Evolutionary conservation across 1,284 basidiomycete genomes (phyloP).

Genomic region (Tetrapyrgos nigripes): DNA sequence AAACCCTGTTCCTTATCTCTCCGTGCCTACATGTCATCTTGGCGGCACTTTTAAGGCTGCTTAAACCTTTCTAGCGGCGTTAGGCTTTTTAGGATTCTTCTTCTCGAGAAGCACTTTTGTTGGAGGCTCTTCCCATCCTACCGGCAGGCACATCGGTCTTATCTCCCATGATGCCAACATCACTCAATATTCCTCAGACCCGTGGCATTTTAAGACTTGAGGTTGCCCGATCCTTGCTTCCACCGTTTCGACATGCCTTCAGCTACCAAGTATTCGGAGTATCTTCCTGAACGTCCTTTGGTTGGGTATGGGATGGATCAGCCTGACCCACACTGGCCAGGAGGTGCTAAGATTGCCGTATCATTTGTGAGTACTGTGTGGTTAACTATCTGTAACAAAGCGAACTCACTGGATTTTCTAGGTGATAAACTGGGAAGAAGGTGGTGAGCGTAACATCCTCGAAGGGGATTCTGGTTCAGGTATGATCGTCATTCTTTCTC

Average conservation of each 20-base stretch:
- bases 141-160: too few species aligned
- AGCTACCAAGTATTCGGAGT: slow-evolving; percentile 4
- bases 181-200: too few species aligned
- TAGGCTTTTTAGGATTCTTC: too few species aligned
- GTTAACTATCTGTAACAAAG: neutral
- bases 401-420: neutral
- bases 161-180: too few species aligned
- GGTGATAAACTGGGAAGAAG: slow-evolving; percentile 12
- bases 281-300: slow-evolving; percentile 4
- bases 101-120: too few species aligned
- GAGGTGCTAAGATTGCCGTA: slow-evolving; percentile 8
- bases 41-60: too few species aligned
- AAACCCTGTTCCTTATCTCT: too few species aligned
- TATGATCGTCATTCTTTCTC: neutral
- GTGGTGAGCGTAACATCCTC: slow-evolving; percentile 7
- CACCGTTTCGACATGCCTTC: neutral
- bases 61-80: too few species aligned
- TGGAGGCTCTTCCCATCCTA: too few species aligned
- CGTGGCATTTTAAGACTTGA: too few species aligned
- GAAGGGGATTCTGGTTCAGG: slow-evolving; percentile 10
- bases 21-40: too few species aligned
- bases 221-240: too few species aligned
- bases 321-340: slow-evolving; percentile 9
- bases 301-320: slow-evolving; percentile 9
- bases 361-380: neutral